Base-by-base conservation (phyloP, 768 basidiomycete genomes). In the Tulasnella sp. region DNA sequence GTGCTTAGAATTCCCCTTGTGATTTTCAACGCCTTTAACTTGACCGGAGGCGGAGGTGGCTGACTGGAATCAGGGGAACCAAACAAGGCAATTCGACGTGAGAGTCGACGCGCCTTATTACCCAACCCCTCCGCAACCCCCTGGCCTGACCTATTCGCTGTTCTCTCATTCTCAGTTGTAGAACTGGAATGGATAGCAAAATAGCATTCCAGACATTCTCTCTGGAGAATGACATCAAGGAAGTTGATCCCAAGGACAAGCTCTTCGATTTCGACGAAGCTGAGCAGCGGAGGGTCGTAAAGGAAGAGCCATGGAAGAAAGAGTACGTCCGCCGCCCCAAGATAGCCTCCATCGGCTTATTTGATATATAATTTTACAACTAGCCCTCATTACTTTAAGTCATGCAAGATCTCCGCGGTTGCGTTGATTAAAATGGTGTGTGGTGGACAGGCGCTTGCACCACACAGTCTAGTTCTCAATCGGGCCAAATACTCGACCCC, bases 291-390 rank as follows among this genome's bases (percentile, higher is more conserved):
- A 85, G 86, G 74, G 88, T 95, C 79, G 89, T 91, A 80, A 85
- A 88, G 48, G 91, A 91, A 80, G 86, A 88, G 35, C 95, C 94
- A 39, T 99, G 97, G 97, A 87, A 87, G 78, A 89, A 90, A 82
- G 97, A 99, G 96, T 96, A 70, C 75, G 70, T 57, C 5, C 37
- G 55, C 72, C 67, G 55, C 35, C n/a, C 16, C 13, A 18, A 37
- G 26, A 46, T 29, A 46, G 35, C 29, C 57, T 79, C 70, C 57
- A 23, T 16, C 29, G 26, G 9, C 29, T 0, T 67, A 16, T 26
- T 67, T 15, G 26, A 35, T 74, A 32, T 46, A 42, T 23, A 1
- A n/a, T 16, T 26, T 67, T 10, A 39, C 74, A 9, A n/a, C 23
- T 77, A 86, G 85, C 80, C 86, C 86, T 15, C 83, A 86, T 78